Conservation (phyloP, 2,329 filamentous ascomycete genomes). For the Beauveria sp. region DNA sequence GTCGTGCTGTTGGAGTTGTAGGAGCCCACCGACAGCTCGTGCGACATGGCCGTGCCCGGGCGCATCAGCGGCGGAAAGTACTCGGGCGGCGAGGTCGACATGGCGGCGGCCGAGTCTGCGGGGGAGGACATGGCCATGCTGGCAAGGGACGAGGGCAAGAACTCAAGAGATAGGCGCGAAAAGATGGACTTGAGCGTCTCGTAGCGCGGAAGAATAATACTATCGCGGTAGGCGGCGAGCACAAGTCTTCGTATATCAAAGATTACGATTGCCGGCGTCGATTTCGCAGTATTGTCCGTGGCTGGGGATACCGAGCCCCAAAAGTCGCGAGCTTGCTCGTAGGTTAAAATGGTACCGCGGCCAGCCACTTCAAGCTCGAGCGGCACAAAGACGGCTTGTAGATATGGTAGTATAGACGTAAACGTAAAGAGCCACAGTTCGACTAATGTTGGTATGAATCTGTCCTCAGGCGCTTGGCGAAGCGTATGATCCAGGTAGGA, state of each 20-base stretch:
- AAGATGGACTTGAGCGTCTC: constrained; percentile 85
- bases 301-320: constrained; percentile 65
- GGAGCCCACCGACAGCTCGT: constrained; percentile 68
- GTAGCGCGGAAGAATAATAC: constrained; percentile 80
- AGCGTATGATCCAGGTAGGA: constrained; percentile 77
- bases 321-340: constrained; percentile 77
- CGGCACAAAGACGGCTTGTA: constrained; percentile 91
- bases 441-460: constrained; percentile 81
- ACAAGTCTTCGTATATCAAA: constrained; percentile 87
- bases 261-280: constrained; percentile 43
- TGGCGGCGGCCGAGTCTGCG: constrained; percentile 40
- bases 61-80: constrained; percentile 41
- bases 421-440: constrained; percentile 94
- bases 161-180: constrained; percentile 81
- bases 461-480: constrained; percentile 70
- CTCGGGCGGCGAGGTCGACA: constrained; percentile 45
- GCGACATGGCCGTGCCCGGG: constrained; percentile 66
- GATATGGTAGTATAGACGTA: constrained; percentile 80
- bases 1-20: constrained; percentile 76
- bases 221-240: constrained; percentile 80
- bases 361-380: constrained; percentile 91
- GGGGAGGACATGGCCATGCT: constrained; percentile 48
- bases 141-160: constrained; percentile 47
- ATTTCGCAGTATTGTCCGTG: constrained; percentile 29
- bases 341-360: constrained; percentile 67